These are phyloP conservation scores for Umbelopsis sp. DNA, from an alignment of 192 early-diverging fungal species.

Conservation along the genomic window DNA sequence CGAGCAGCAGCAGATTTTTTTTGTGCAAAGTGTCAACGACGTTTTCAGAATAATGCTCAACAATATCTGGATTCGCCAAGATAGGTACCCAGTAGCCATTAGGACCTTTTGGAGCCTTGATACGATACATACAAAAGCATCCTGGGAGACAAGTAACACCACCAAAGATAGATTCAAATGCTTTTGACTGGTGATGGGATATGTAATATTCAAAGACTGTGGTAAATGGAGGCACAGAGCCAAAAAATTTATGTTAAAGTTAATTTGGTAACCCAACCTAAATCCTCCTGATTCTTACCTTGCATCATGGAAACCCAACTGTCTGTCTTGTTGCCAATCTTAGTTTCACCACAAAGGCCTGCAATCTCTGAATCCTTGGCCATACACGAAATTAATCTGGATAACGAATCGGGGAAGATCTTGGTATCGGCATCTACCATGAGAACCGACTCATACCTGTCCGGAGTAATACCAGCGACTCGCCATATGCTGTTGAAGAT, in stretches of 20 bases:
- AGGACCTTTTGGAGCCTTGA: conserved; percentile 77
- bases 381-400: conserved; percentile 80
- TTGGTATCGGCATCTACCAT: conserved; percentile 88
- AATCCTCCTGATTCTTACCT: conserved; percentile 30
- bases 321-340: conserved; percentile 90
- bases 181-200: conserved; percentile 76
- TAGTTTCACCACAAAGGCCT: conserved; percentile 95
- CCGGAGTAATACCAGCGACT: conserved; percentile 74
- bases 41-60: conserved; percentile 82
- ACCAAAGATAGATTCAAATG: conserved; percentile 81
- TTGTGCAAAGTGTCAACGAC: conserved; percentile 86
- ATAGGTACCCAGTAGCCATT: conserved; percentile 80
- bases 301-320: conserved; percentile 92
- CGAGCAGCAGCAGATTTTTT: conserved; percentile 91
- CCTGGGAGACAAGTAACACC: conserved; percentile 79
- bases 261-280: too few species aligned
- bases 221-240: not conserved
- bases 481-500: conserved; percentile 72
- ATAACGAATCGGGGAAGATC: conserved; percentile 73
- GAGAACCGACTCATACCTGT: conserved; percentile 72
- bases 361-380: conserved; percentile 83
- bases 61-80: conserved; percentile 78
- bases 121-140: conserved; percentile 83
- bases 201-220: conserved; percentile 87
- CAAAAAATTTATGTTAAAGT: too few species aligned